Evolutionary conservation across 108 stramenopile species (phyloP).

Genomic region (Discostella stelligeroides): DNA sequence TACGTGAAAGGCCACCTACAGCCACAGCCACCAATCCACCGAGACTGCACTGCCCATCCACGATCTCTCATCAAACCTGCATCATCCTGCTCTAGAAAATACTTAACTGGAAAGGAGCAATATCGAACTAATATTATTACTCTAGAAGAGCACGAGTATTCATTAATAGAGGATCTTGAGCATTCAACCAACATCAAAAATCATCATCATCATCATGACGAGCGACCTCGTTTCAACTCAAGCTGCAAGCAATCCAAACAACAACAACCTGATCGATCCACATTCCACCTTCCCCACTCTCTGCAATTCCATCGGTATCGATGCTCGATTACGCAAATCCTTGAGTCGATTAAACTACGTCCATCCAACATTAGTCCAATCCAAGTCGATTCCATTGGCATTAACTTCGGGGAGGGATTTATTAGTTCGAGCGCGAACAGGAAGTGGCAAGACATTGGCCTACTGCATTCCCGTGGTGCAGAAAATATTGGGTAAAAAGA

Average conservation of each 20-base stretch:
- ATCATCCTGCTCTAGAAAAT: too few relatives aligned
- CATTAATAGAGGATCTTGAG: too few relatives aligned
- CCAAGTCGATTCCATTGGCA: slow-evolving; percentile 83
- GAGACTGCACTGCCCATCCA: too few relatives aligned
- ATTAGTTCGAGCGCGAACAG: slow-evolving; percentile 93
- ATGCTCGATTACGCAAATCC: slow-evolving; percentile 79
- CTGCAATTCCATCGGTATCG: slow-evolving; percentile 73
- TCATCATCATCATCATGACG: too few relatives aligned
- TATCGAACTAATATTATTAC: too few relatives aligned
- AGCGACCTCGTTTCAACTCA: too few relatives aligned
- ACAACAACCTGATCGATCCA: background rate
- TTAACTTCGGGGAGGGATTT: slow-evolving; percentile 89
- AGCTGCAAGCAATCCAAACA: background rate
- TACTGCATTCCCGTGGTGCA: slow-evolving; percentile 94
- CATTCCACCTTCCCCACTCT: slow-evolving; percentile 75
- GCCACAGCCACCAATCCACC: too few relatives aligned
- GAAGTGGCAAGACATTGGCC: slow-evolving; percentile 96
- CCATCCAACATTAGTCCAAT: slow-evolving; percentile 85
- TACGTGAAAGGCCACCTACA: too few relatives aligned
- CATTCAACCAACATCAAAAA: too few relatives aligned
- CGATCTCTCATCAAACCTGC: too few relatives aligned
- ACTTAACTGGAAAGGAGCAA: too few relatives aligned
- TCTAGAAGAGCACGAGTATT: too few relatives aligned
- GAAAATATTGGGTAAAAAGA: slow-evolving; percentile 80
- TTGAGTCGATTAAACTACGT: slow-evolving; percentile 74